Evolutionary conservation across 805 yeast species (phyloP).

Genomic region (Wickerhamomyces tratensis): DNA sequence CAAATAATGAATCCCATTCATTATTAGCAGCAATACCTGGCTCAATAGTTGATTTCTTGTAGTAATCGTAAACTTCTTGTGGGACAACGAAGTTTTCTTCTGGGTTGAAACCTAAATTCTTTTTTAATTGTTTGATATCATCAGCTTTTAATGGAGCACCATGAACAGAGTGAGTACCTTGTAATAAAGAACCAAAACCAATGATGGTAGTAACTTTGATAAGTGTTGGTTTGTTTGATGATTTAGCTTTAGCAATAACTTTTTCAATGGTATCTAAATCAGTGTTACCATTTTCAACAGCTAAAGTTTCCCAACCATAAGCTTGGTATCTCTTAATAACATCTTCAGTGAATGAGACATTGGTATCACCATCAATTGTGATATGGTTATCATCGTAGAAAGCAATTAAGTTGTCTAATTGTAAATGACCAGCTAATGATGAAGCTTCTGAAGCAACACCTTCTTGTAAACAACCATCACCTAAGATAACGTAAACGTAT

Average conservation of each 20-base stretch:
- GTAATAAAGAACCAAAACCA: slow-evolving; percentile 82
- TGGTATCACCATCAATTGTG: slow-evolving; percentile 92
- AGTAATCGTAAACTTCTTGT: slow-evolving; percentile 69
- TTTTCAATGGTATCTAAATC: slow-evolving; percentile 61
- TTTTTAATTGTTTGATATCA: slow-evolving; percentile 81
- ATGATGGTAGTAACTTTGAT: slow-evolving; percentile 85
- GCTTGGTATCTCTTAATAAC: slow-evolving; percentile 77
- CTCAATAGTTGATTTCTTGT: slow-evolving; percentile 40
- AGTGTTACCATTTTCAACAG: slow-evolving; percentile 72
- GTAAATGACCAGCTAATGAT: slow-evolving; percentile 93
- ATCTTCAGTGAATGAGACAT: slow-evolving; percentile 88
- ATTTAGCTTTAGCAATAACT: slow-evolving; percentile 79
- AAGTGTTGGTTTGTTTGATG: slow-evolving; percentile 80
- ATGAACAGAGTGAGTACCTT: slow-evolving; percentile 89
- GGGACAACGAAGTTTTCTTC: slow-evolving; percentile 71
- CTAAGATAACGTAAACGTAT: slow-evolving; percentile 72
- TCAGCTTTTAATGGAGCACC: slow-evolving; percentile 95
- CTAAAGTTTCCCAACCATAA: slow-evolving; percentile 87
- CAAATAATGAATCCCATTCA: slow-evolving; percentile 65
- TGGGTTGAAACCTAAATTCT: slow-evolving; percentile 82
- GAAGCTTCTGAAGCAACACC: slow-evolving; percentile 94
- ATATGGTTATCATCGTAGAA: slow-evolving; percentile 96
- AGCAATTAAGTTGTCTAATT: slow-evolving; percentile 87
- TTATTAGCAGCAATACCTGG: slow-evolving; percentile 61
- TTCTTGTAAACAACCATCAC: slow-evolving; percentile 98